Percentiles rank a stretch among this genome's conserved stretches.
Conservation (phyloP, 2,329 filamentous ascomycete genomes). For the Lojkania enalia region DNA sequence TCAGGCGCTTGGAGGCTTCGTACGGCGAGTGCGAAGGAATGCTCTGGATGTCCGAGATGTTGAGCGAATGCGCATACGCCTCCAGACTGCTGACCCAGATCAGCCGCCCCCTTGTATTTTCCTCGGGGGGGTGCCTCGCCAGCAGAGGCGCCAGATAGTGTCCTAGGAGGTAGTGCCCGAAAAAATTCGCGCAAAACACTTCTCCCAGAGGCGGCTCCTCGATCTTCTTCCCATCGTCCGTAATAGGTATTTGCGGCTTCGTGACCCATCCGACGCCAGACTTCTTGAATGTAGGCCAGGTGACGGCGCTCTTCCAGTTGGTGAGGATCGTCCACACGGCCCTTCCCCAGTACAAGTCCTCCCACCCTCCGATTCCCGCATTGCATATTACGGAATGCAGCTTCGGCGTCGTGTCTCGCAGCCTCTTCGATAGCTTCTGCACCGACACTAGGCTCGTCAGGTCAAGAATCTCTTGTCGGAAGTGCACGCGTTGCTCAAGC, state of each 20-base stretch:
- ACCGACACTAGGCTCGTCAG: conserved; percentile 60
- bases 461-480: conserved; percentile 62
- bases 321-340: conserved; percentile 62
- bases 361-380: conserved; percentile 87
- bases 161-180: conserved; percentile 89
- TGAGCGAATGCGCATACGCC: conserved; percentile 60
- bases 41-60: conserved; percentile 75
- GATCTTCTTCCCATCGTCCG: conserved; percentile 20
- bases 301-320: conserved; percentile 68
- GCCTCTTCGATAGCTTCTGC: conserved; percentile 55
- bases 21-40: conserved; percentile 68
- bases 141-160: conserved; percentile 81
- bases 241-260: conserved; percentile 54
- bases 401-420: conserved; percentile 64
- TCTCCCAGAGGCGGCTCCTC: conserved; percentile 69
- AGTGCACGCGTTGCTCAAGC: conserved; percentile 50
- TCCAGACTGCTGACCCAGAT: conserved; percentile 90
- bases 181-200: conserved; percentile 89
- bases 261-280: conserved; percentile 59
- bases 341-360: conserved; percentile 69
- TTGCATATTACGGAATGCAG: conserved; percentile 83
- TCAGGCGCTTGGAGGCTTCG: conserved; percentile 84
- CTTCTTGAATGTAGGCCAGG: conserved; percentile 78
- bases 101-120: conserved; percentile 62
- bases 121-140: conserved; percentile 44